These are phyloP conservation scores for Wickerhamiella qilinensis DNA, from an alignment of 805 yeast species.

Conservation along the genomic window DNA sequence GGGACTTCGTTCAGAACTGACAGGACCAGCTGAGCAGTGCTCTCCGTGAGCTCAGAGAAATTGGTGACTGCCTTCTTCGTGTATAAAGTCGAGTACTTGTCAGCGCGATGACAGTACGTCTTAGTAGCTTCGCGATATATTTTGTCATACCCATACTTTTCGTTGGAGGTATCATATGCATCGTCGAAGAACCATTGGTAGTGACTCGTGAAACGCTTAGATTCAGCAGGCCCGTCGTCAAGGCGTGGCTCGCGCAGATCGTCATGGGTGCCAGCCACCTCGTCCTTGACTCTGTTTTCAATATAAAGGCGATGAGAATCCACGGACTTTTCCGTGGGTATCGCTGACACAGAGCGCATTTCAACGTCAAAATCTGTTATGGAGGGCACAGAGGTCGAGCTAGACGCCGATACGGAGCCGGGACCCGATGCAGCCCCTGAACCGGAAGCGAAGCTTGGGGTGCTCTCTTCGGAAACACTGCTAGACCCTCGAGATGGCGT, in stretches of 20 bases:
- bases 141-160: constrained; percentile 16
- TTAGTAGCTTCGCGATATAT: constrained; percentile 10
- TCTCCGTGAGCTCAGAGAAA: background rate
- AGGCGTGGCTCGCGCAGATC: no score
- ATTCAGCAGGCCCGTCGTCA: no score
- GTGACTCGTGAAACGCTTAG: background rate
- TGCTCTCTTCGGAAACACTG: no score
- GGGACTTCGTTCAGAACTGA: constrained; percentile 5
- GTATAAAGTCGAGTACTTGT: background rate
- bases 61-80: background rate
- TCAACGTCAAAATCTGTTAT: background rate
- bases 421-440: no score
- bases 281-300: background rate
- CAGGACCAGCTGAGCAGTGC: constrained; percentile 1
- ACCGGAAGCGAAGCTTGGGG: no score
- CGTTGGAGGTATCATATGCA: constrained; percentile 9
- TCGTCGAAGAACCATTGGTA: constrained; percentile 20
- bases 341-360: background rate
- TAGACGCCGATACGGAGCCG: no score
- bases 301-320: background rate
- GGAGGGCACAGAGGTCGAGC: no score
- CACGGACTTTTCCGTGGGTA: background rate
- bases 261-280: no score
- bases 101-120: constrained; percentile 7
- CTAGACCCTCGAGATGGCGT: no score